Evolutionary conservation across 768 basidiomycete genomes (phyloP).

Genomic region (Panaeolus papilionaceus): DNA sequence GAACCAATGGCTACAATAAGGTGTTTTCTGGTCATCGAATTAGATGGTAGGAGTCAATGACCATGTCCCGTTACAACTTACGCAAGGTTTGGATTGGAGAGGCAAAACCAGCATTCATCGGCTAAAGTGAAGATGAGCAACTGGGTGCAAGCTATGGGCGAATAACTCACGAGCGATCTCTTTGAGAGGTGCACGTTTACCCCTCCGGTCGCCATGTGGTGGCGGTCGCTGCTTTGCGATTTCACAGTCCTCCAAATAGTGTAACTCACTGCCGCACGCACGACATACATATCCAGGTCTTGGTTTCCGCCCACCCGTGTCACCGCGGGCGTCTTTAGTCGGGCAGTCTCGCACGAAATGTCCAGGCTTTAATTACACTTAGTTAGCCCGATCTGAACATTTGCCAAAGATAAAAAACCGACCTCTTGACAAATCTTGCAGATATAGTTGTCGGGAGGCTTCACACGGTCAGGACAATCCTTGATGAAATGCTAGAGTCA

Average conservation of each 20-base stretch:
- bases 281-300: constrained; percentile 89
- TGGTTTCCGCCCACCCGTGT: constrained; percentile 85
- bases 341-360: constrained; percentile 94
- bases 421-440: constrained; percentile 87
- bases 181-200: constrained; percentile 64
- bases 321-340: constrained; percentile 74
- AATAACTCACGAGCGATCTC: constrained; percentile 77
- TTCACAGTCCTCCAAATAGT: constrained; percentile 89
- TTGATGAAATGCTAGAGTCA: constrained; percentile 71
- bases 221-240: constrained; percentile 59
- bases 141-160: constrained; percentile 2
- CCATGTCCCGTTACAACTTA: constrained; percentile 42
- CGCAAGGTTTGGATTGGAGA: constrained; percentile 93
- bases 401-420: constrained; percentile 25
- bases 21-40: constrained; percentile 71
- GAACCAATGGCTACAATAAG: constrained; percentile 92
- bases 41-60: constrained; percentile 12
- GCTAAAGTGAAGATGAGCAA: constrained; percentile 48
- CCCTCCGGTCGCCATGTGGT: constrained; percentile 43
- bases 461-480: constrained; percentile 75
- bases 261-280: constrained; percentile 86
- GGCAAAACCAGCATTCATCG: constrained; percentile 98
- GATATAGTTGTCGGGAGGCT: constrained; percentile 84
- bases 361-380: constrained; percentile 54
- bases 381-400: constrained; percentile 14